Evolutionary conservation across 176 grass and related monocot genomes (phyloP), one percentile per base, ranked within the genome.

Genomic region (Zoysia pacifica): DNA sequence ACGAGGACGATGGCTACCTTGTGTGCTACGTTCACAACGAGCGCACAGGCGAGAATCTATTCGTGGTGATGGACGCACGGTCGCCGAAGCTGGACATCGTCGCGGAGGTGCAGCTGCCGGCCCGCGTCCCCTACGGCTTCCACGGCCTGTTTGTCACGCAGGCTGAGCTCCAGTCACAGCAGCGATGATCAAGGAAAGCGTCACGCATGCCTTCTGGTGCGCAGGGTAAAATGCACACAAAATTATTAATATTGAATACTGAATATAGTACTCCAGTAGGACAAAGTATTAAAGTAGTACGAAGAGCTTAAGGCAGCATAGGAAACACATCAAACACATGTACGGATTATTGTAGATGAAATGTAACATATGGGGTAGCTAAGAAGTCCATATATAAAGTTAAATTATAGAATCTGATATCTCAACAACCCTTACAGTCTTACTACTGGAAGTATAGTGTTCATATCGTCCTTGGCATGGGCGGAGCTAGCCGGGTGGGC

Each of bases 21-120:
- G 94, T 94, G 45, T 97, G 87, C 53, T 97, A 97, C 72, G 89
- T 97, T 64, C 94, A 97, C 83, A 53, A 97, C 51, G 94, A 97
- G 77, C 47, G 54, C n/a, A 88, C 79, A 0, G 85, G 69, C 2
- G 83, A 94, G n/a, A 87, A 88, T 43, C 73, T 20, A 36, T 97
- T 97, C 62, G 82, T 97, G 64, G 87, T 94, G 46, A 94, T 97
- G 91, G 91, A 97, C 81, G 91, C 94, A 3, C 85, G 83, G 65
- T 85, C 91, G 50, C 85, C 87, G 13, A 54, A 77, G 16, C 83
- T 92, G 50, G 80, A 97, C 39, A 85, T 94, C 11, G 89, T 97
- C 62, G 94, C 94, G 0, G 91, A 94, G 79, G 94, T 97, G 77
- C 16, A 82, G 67, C 85, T 97, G 62, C 94, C 94, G 0, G 46